These are phyloP conservation scores for Cytospora schulzeri DNA, from an alignment of 2,329 filamentous ascomycete species.

Conservation along the genomic window DNA sequence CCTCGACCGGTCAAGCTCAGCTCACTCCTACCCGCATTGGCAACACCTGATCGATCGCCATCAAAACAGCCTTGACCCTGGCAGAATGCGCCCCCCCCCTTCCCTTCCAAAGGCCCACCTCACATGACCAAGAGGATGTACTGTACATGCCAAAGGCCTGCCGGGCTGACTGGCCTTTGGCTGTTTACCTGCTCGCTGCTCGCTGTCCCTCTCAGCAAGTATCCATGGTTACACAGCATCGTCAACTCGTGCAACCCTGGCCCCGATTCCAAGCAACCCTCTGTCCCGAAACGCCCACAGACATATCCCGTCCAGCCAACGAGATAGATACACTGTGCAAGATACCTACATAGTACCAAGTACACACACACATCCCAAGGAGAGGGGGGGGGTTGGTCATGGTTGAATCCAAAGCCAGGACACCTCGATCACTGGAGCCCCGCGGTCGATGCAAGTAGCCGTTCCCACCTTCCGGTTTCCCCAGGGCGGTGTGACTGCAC, in stretches of 20 bases:
- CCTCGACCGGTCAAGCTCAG: neutral
- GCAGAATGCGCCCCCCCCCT: neutral
- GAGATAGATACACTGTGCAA: slow-evolving; percentile 6
- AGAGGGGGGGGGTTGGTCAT: too few relatives aligned
- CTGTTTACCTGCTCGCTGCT: neutral
- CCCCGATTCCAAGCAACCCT: neutral
- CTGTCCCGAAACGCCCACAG: slow-evolving; percentile 4
- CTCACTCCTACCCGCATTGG: neutral
- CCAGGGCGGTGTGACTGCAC: neutral
- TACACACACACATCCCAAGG: slow-evolving; percentile 1
- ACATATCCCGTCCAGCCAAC: neutral
- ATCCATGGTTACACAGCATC: slow-evolving; percentile 9
- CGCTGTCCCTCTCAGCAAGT: neutral
- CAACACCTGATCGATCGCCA: neutral
- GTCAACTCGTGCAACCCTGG: neutral
- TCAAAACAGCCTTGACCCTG: neutral
- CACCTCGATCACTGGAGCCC: neutral
- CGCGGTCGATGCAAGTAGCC: slow-evolving; percentile 7
- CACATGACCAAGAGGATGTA: neutral
- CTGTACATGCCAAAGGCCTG: neutral
- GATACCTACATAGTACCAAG: slow-evolving; percentile 10
- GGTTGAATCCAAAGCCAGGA: neutral
- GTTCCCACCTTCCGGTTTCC: neutral
- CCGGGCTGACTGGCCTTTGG: neutral
- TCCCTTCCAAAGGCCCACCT: neutral